Percentiles rank a stretch among this genome's conserved stretches.
phyloP scores from a whole-genome alignment of 1,284 basidiomycete genomes.

The Peniophora sp. region DNA sequence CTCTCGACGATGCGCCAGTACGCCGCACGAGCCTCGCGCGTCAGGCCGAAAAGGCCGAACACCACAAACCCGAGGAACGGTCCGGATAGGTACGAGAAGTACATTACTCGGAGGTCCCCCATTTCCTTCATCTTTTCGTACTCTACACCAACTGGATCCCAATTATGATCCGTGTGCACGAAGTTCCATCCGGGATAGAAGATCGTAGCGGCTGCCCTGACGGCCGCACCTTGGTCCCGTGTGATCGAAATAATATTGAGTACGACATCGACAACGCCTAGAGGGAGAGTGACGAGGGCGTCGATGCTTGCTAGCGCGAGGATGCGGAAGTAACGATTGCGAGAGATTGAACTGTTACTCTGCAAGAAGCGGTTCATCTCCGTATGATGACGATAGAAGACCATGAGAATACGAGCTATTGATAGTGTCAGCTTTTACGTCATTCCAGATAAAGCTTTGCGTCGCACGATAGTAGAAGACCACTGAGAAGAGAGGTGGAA shows the following conservation, averaged over 20 bases:
- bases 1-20: background rate
- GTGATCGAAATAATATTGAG: background rate
- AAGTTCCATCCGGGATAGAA: slow-evolving; percentile 1
- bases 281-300: background rate
- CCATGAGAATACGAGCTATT: background rate
- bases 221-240: background rate
- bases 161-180: background rate
- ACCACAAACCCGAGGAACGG: background rate
- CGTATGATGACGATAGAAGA: background rate
- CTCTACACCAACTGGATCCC: background rate
- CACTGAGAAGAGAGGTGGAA: background rate
- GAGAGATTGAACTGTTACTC: background rate
- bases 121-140: background rate
- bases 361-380: background rate
- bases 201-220: background rate
- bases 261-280: background rate
- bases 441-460: background rate
- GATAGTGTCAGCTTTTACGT: background rate
- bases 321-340: background rate
- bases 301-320: background rate
- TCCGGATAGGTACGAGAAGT: background rate
- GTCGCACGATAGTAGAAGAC: background rate
- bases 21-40: background rate
- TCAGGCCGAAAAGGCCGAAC: background rate
- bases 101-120: background rate